Evolutionary conservation across 768 basidiomycete species (phyloP).

Genomic region (Termitomyces sp.): DNA sequence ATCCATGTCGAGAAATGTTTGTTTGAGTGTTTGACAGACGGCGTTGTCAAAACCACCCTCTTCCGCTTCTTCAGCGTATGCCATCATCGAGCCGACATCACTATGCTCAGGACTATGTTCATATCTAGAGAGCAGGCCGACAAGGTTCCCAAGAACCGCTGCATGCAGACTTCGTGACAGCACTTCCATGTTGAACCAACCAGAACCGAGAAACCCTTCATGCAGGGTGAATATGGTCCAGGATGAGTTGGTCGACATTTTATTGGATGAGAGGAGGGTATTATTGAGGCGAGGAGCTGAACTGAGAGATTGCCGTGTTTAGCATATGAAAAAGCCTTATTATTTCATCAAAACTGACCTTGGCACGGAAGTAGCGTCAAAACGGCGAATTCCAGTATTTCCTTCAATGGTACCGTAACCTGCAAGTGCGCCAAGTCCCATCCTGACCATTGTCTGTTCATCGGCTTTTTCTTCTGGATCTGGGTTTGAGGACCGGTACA

Average conservation of each 20-base stretch:
- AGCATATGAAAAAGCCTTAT: not conserved
- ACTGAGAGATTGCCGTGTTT: not conserved
- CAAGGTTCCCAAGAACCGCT: not conserved
- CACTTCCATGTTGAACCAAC: slow-evolving; percentile 19
- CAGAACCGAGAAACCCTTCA: slow-evolving; percentile 28
- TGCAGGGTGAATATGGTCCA: slow-evolving; percentile 33
- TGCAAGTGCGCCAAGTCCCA: not conserved
- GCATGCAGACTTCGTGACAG: slow-evolving; percentile 26
- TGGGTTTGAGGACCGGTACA: not conserved
- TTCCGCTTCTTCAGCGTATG: not conserved
- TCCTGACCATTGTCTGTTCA: not conserved
- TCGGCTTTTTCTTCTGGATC: not conserved
- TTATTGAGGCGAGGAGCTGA: slow-evolving; percentile 3
- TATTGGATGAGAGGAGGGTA: slow-evolving; percentile 5
- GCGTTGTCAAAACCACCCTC: not conserved
- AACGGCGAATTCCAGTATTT: slow-evolving; percentile 13
- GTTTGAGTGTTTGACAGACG: not conserved
- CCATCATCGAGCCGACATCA: slow-evolving; percentile 8
- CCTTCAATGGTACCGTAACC: slow-evolving; percentile 5
- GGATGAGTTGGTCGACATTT: not conserved
- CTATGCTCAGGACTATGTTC: slow-evolving; percentile 11
- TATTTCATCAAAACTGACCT: slow-evolving; percentile 6
- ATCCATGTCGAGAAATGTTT: slow-evolving; percentile 5
- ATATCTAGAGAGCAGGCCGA: slow-evolving; percentile 8
- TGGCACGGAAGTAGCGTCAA: slow-evolving; percentile 13